Evolutionary conservation across 2,329 filamentous ascomycete species (phyloP), one percentile per base, ranked within the genome.

Genomic region (Fusarium ramigenum): DNA sequence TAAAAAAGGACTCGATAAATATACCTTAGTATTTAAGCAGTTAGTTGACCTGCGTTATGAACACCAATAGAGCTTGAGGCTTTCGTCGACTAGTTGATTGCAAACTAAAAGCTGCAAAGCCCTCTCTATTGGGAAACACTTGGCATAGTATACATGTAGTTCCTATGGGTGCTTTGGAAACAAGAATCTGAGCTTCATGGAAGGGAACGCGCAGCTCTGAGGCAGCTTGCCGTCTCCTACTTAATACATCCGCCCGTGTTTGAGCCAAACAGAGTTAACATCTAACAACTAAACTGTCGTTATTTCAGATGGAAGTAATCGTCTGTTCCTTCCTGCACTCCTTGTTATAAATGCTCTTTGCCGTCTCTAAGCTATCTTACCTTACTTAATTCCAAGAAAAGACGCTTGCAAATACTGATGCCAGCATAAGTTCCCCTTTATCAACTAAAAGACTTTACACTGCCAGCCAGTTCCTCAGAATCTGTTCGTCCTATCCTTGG

Each of bases 181-280:
- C 30, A 23, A 34, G 6, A n/a, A 30, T 53, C 8, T 11, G 14
- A 16, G 23, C 12, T 7, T 39, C 32, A 11, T 42, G 28, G 14
- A 11, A 46, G 28, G 14, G 16, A 34, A 11, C 47, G 4, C n/a
- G 49, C 50, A 65, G 21, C 11, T 25, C 19, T 25, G n/a, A 40
- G 32, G 66, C 14, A 69, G 30, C 19, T 49, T 53, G 15, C 59
- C 58, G 50, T 28, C 28, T 28, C 3, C 18, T 53, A 52, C 28
- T 25, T 28, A 28, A 25, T 16, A 14, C 10, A 50, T 34, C 18
- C 9, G 18, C 32, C 25, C 25, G 7, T 49, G 21, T 40, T 42
- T 39, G 46, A 28, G 30, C 46, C 70, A 64, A 71, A 58, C 60
- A 60, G 28, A 28, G 36, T 36, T 40, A 57, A 65, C 46, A 59